Percentiles rank a stretch among this genome's conserved stretches.
phyloP scores from a whole-genome alignment of 164 flowering plant species.

The Dillenia suffruticosa region DNA sequence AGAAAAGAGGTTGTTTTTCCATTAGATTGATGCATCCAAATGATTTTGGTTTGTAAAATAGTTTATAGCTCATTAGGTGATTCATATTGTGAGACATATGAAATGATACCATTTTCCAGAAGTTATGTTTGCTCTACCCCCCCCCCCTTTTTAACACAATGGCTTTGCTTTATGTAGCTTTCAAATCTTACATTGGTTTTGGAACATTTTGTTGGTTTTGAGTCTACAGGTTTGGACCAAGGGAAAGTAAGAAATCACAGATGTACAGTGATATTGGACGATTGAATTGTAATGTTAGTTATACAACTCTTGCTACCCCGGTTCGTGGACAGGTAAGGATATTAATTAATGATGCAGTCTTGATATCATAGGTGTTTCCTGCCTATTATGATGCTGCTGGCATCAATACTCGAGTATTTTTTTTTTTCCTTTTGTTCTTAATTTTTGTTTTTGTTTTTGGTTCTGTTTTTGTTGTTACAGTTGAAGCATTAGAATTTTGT shows the following conservation, averaged over 20 bases:
- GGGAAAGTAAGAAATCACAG: constrained; percentile 99
- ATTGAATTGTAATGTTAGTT: constrained; percentile 86
- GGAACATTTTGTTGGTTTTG: not conserved
- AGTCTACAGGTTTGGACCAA: constrained; percentile 81
- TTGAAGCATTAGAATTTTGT: not conserved
- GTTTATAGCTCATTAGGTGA: too few relatives aligned
- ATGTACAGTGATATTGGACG: constrained; percentile 87
- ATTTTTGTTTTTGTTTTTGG: not conserved
- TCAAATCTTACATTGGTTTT: not conserved
- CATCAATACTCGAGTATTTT: not conserved
- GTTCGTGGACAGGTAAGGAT: constrained; percentile 69
- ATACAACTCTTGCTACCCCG: constrained; percentile 71
- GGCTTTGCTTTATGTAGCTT: too few relatives aligned
- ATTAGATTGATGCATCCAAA: too few relatives aligned
- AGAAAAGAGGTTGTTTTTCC: too few relatives aligned
- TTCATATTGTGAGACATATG: too few relatives aligned
- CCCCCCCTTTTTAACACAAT: too few relatives aligned
- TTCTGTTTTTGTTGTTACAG: not conserved
- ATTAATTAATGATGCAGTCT: too few relatives aligned
- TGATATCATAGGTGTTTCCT: too few relatives aligned
- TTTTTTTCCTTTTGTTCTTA: not conserved
- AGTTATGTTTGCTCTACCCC: too few relatives aligned
- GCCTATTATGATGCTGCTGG: too few relatives aligned
- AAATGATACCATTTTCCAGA: too few relatives aligned
- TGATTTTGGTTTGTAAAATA: too few relatives aligned